Evolutionary conservation across 495 filamentous ascomycete genomes (phyloP), one percentile per base, ranked within the genome.

Genomic region (Annulohypoxylon maeteangense): DNA sequence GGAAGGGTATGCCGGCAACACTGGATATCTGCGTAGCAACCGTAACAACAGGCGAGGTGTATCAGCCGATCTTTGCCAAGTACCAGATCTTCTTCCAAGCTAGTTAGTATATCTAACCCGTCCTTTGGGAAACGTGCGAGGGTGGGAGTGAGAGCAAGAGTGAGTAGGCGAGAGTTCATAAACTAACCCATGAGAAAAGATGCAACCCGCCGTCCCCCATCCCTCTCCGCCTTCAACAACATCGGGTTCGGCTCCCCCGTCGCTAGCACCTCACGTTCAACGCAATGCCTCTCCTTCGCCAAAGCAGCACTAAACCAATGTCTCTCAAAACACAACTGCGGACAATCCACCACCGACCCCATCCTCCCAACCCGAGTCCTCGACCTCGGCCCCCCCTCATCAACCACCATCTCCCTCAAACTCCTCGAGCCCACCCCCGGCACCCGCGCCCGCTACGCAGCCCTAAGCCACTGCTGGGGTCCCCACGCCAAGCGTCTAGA

Each of bases 201-300:
- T 14, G 42, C 42, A 1, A 45, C 42, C 42, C 42, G 42, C 14
- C 42, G 42, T 5, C 42, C 42, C 42, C 42, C n/a, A 8, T 45
- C 42, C 42, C 42, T 45, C 7, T 45, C 42, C 42, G 42, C 42
- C n/a, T 45, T 45, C 42, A 22, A 45, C 20, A 45, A 14, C 20
- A 45, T 45, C 42, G 42, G 42, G 20, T 45, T 45, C 42, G 42
- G 42, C 42, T 45, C 42, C 4, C 42, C 42, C 42, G 42, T 45
- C 42, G 14, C 42, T 7, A 45, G 42, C 42, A 45, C 42, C 42
- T 16, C 42, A 4, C 42, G 20, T 7, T 45, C 42, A 14, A 45
- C 20, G 2, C n/a, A 45, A 45, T 45, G 42, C 20, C n/a, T 45
- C n/a, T 14, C 42, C n/a, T 45, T 45, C 14, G 42, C 42, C 42